A percentile compares a stretch with the other conserved stretches of the same genome.
These are phyloP conservation scores for Pseudogymnoascus sp. DNA, from an alignment of 2,329 filamentous ascomycete species.

Conservation along the genomic window DNA sequence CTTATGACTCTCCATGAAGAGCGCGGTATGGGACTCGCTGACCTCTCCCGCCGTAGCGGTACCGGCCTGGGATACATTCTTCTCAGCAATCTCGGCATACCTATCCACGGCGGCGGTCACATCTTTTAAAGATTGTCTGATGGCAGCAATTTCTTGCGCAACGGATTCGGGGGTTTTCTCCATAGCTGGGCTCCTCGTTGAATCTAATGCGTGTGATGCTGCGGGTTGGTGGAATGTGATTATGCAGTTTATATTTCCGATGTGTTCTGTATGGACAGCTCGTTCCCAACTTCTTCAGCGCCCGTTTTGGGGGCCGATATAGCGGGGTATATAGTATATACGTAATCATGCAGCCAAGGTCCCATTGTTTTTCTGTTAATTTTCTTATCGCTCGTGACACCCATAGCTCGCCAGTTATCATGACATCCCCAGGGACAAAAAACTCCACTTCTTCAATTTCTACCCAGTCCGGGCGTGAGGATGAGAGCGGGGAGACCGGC, in stretches of 20 bases:
- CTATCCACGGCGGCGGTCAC: slow-evolving; percentile 15
- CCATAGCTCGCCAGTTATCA: neutral
- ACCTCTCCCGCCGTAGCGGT: slow-evolving; percentile 12
- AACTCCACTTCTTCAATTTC: neutral
- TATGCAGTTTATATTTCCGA: neutral
- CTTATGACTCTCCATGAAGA: slow-evolving; percentile 7
- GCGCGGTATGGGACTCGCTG: slow-evolving; percentile 13
- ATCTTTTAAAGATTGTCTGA: slow-evolving; percentile 15
- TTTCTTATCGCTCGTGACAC: slow-evolving; percentile 3
- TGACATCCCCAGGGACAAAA: neutral
- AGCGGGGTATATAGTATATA: neutral
- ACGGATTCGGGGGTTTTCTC: slow-evolving; percentile 13
- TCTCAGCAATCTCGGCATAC: slow-evolving; percentile 15
- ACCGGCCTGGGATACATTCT: slow-evolving; percentile 12
- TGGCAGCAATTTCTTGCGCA: slow-evolving; percentile 16
- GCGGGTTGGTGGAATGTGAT: neutral
- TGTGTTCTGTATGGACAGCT: neutral
- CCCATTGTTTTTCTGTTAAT: neutral
- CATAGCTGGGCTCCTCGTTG: neutral
- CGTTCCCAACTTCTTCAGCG: neutral
- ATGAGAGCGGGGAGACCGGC: neutral
- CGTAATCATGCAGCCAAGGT: neutral
- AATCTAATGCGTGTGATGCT: neutral
- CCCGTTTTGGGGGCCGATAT: neutral
- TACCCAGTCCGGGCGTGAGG: neutral